phyloP scores from a whole-genome alignment of 345 rosid genomes.

The Cardamine chenopodiifolia region DNA sequence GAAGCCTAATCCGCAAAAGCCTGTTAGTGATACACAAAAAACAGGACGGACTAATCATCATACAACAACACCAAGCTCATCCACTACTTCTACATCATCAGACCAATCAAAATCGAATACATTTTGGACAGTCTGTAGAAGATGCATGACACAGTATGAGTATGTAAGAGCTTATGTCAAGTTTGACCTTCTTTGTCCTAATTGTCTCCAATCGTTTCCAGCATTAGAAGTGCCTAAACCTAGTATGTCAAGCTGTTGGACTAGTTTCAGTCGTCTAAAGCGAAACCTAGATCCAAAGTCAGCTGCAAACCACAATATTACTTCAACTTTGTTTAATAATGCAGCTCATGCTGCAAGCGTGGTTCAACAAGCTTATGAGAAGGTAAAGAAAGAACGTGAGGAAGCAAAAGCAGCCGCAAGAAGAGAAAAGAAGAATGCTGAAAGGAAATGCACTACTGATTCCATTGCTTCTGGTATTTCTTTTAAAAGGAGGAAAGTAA shows the following conservation, averaged over 20 bases:
- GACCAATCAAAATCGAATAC: conserved; percentile 47
- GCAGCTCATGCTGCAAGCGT: conserved; percentile 62
- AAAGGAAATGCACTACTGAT: conserved; percentile 40
- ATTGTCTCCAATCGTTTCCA: conserved; percentile 60
- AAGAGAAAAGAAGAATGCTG: conserved; percentile 53
- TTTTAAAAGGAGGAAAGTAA: conserved; percentile 53
- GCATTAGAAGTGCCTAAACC: conserved; percentile 64
- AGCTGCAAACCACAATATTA: conserved; percentile 33
- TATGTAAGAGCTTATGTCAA: conserved; percentile 59
- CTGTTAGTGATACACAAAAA: conserved; percentile 13
- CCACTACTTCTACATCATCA: conserved; percentile 37
- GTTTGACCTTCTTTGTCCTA: conserved; percentile 61
- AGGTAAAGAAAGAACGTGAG: conserved; percentile 61
- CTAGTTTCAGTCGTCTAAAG: conserved; percentile 46
- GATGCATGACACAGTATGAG: conserved; percentile 69
- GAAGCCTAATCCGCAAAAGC: conserved; percentile 41
- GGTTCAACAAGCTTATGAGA: conserved; percentile 66
- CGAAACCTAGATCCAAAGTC: conserved; percentile 48
- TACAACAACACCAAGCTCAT: conserved; percentile 27
- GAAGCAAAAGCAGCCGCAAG: conserved; percentile 56
- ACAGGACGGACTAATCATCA: conserved; percentile 13
- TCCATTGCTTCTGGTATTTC: conserved; percentile 39
- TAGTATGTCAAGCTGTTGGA: conserved; percentile 51
- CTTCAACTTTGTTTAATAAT: conserved; percentile 43
- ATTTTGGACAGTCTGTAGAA: conserved; percentile 70